Conservation (phyloP, 2,329 filamentous ascomycete genomes). For the Periconia macrospinosa region DNA sequence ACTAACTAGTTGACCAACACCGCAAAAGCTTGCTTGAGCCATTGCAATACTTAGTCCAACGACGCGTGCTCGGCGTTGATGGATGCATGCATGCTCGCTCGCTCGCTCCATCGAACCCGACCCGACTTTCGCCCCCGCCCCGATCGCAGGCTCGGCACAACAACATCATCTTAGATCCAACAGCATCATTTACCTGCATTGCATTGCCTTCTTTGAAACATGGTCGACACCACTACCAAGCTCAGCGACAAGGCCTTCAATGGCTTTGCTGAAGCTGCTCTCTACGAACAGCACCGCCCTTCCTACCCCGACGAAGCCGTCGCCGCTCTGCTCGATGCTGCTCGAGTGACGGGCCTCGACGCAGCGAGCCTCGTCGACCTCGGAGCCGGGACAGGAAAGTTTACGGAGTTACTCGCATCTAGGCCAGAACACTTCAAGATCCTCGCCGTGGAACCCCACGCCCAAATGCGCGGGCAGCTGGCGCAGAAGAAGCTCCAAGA, state of each 20-base stretch:
- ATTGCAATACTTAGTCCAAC: not conserved
- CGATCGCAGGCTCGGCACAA: too few species aligned
- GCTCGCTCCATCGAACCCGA: too few species aligned
- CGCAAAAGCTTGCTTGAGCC: too few species aligned
- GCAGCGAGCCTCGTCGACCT: conserved; percentile 63
- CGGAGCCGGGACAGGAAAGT: conserved; percentile 70
- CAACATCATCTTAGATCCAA: too few species aligned
- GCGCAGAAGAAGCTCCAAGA: conserved; percentile 58
- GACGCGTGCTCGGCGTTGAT: not conserved
- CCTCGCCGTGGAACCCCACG: conserved; percentile 66
- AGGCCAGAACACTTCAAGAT: conserved; percentile 64
- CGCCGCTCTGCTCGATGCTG: conserved; percentile 57
- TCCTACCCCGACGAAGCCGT: conserved; percentile 65
- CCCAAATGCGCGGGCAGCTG: conserved; percentile 66
- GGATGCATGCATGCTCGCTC: too few species aligned
- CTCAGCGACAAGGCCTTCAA: conserved; percentile 11
- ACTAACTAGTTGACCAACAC: too few species aligned
- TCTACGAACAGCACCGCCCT: conserved; percentile 70
- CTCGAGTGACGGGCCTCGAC: conserved; percentile 54
- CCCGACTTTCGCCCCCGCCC: too few species aligned
- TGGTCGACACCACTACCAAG: not conserved
- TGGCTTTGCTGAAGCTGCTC: conserved; percentile 53
- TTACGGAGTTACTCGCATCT: conserved; percentile 64
- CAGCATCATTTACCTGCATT: too few species aligned
- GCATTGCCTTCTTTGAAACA: not conserved